Evolutionary conservation across 1,139 yeast genomes (phyloP).

Genomic region (Geotrichum macrosporum): DNA sequence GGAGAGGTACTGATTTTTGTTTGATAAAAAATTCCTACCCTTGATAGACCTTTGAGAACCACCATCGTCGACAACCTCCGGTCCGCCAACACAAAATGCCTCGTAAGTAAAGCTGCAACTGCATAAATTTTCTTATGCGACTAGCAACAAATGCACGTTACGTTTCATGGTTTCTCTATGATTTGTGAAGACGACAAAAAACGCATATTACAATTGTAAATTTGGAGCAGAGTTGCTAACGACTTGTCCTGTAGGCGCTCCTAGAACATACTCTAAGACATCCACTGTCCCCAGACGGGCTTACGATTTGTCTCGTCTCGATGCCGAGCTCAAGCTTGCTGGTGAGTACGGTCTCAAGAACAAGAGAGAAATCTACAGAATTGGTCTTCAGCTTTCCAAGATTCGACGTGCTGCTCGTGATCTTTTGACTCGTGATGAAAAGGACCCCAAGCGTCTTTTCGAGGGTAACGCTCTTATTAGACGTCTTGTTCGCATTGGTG

Average conservation of each 20-base stretch:
- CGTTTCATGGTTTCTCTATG: no score
- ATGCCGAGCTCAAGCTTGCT: slow-evolving; percentile 97
- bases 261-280: slow-evolving; percentile 99
- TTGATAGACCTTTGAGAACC: slow-evolving; percentile 20
- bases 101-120: slow-evolving; percentile 22
- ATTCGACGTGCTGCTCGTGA: slow-evolving; percentile 99
- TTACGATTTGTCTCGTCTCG: slow-evolving; percentile 98
- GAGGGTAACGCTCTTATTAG: slow-evolving; percentile 99
- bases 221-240: neutral
- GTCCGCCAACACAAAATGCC: slow-evolving; percentile 23
- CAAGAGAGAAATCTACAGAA: slow-evolving; percentile 99
- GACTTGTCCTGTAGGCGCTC: slow-evolving; percentile 39
- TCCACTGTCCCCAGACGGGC: slow-evolving; percentile 99
- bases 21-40: slow-evolving; percentile 18
- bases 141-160: no score
- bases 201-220: neutral
- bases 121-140: no score
- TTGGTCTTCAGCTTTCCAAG: slow-evolving; percentile 97
- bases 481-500: slow-evolving; percentile 98
- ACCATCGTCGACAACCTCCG: slow-evolving; percentile 22
- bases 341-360: slow-evolving; percentile 99
- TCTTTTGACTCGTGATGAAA: slow-evolving; percentile 98
- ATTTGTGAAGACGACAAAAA: no score
- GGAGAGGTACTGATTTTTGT: slow-evolving; percentile 5
- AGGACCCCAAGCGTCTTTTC: slow-evolving; percentile 99